These are phyloP conservation scores for Ophiocordyceps australis DNA, from an alignment of 2,329 filamentous ascomycete species.

Conservation along the genomic window DNA sequence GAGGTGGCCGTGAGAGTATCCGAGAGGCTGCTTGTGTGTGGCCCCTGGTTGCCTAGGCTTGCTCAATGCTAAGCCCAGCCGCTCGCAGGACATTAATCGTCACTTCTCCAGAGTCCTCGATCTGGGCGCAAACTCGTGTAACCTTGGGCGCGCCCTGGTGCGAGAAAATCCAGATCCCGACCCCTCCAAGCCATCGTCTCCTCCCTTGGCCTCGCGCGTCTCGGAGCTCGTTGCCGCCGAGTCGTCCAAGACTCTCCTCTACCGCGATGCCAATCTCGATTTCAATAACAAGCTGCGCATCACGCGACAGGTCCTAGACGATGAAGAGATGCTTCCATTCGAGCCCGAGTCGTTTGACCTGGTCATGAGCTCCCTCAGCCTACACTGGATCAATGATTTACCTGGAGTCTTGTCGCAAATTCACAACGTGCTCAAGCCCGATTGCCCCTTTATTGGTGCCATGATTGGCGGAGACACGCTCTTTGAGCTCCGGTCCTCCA, in stretches of 20 bases:
- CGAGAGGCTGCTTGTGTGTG: constrained; percentile 64
- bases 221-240: constrained; percentile 65
- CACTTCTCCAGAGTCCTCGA: constrained; percentile 73
- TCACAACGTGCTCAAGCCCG: constrained; percentile 74
- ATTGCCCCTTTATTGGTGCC: constrained; percentile 79
- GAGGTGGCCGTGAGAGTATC: constrained; percentile 74
- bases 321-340: constrained; percentile 61
- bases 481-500: constrained; percentile 79
- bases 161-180: constrained; percentile 47
- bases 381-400: constrained; percentile 97
- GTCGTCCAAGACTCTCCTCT: constrained; percentile 57
- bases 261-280: constrained; percentile 56
- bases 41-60: neutral
- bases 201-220: constrained; percentile 54
- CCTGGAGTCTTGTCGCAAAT: constrained; percentile 71
- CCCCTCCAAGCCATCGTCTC: constrained; percentile 32
- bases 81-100: constrained; percentile 69
- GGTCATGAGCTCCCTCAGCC: constrained; percentile 69
- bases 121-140: constrained; percentile 89
- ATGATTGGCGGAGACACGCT: constrained; percentile 95
- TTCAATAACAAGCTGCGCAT: constrained; percentile 63
- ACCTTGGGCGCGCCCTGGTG: constrained; percentile 70
- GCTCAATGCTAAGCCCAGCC: neutral
- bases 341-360: constrained; percentile 67
- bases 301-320: constrained; percentile 54